These are phyloP conservation scores for Podila verticillata DNA, from an alignment of 192 early-diverging fungal species.

Conservation along the genomic window DNA sequence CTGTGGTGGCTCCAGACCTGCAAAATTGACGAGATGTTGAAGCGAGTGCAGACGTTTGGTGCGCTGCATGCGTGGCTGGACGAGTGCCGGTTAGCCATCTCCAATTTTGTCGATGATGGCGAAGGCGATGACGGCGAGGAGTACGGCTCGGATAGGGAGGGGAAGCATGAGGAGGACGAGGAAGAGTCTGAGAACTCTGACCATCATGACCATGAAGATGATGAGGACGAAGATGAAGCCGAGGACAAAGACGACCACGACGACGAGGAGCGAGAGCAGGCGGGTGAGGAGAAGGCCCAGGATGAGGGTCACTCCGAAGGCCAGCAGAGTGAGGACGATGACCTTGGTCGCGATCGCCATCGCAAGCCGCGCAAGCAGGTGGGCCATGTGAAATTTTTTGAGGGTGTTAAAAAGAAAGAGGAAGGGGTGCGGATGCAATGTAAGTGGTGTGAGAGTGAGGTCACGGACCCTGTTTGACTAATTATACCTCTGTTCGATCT, in stretches of 20 bases:
- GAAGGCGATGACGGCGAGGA: constrained; percentile 18
- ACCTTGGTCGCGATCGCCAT: constrained; percentile 14
- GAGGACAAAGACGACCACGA: constrained; percentile 29
- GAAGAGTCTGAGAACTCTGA: constrained; percentile 26
- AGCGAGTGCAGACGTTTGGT: constrained; percentile 27
- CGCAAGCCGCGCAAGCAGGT: constrained; percentile 32
- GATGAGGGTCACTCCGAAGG: constrained; percentile 11
- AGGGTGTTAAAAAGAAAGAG: no score
- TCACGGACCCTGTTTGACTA: background rate
- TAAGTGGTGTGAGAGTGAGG: no score
- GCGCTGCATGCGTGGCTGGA: constrained; percentile 42
- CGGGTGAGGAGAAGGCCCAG: constrained; percentile 27
- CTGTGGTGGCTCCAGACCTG: constrained; percentile 28
- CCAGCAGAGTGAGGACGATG: constrained; percentile 8
- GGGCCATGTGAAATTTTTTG: background rate
- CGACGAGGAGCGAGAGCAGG: constrained; percentile 34
- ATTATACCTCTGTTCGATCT: background rate
- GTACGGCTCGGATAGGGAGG: constrained; percentile 4
- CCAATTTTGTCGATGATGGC: constrained; percentile 34
- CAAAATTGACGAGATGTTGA: constrained; percentile 28
- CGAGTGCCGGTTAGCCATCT: constrained; percentile 6
- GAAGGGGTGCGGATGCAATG: background rate
- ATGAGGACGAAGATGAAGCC: constrained; percentile 23
- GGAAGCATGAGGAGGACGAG: constrained; percentile 5
- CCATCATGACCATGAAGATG: constrained; percentile 28